Evolutionary conservation across 2,329 filamentous ascomycete genomes (phyloP), one percentile per base, ranked within the genome.

Genomic region (Sporothrix mexicana): DNA sequence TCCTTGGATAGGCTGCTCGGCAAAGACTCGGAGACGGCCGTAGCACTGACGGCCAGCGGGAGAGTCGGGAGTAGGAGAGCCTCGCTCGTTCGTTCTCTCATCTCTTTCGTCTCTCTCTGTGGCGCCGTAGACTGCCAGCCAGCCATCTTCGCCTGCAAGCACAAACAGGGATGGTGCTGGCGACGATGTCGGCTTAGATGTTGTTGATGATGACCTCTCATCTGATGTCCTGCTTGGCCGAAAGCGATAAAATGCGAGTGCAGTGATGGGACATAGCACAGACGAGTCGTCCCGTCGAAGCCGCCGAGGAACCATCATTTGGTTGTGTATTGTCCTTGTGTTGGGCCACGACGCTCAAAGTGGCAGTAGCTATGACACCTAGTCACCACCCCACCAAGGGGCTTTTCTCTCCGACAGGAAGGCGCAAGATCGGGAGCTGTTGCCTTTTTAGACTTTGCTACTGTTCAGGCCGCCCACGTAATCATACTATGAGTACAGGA

Each of bases 1-100:
- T 2, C 93, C 93, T 80, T 96, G 93, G 69, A 96, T 88, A 2
- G 89, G 84, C 79, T 95, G 92, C n/a, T 85, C 85, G 17, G 81
- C 78, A 77, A 96, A 95, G 43, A 94, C 81, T 30, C 80, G 80
- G 68, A 87, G 78, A 67, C 82, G 81, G 68, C 81, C 83, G 47
- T 84, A 76, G 55, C 72, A 73, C n/a, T 23, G 64, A 3, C 51
- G 36, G 36, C 25, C 30, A 7, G 20, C 2, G 25, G 20, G 45
- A 9, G 41, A 36, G 7, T 8, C 30, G 17, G 15, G 3, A 13
- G 3, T n/a, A 7, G 57, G 15, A 5, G 20, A 15, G n/a, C 4
- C 23, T 30, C 3, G 49, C 12, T 8, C 13, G 15, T n/a, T 10
- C 6, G 15, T n/a, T 4, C 3, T n/a, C 17, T 5, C 36, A 36